phyloP scores from a whole-genome alignment of 148 eudicot species.

The Heliamphora exappendiculata region DNA sequence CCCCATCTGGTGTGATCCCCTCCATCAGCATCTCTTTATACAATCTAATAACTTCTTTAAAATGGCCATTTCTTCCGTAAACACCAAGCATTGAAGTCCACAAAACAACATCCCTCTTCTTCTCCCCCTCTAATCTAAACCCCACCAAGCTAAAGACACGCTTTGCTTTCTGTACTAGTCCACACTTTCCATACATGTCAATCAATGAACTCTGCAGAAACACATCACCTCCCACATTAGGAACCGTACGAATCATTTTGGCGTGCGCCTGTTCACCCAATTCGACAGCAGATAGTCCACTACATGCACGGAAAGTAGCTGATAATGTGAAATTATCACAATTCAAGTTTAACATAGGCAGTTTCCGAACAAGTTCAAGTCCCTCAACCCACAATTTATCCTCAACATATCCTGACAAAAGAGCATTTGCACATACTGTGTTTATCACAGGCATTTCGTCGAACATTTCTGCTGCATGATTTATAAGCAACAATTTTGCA shows the following conservation, averaged over 20 bases:
- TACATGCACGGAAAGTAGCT: constrained; percentile 53
- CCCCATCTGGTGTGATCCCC: constrained; percentile 55
- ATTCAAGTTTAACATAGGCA: constrained; percentile 38
- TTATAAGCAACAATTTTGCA: constrained; percentile 30
- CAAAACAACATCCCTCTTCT: constrained; percentile 47
- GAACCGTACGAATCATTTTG: constrained; percentile 27
- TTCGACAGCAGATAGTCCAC: constrained; percentile 40
- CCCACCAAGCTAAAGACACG: constrained; percentile 45
- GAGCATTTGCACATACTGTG: constrained; percentile 55
- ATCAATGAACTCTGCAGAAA: constrained; percentile 59
- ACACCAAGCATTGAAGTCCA: constrained; percentile 80
- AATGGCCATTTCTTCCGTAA: constrained; percentile 50
- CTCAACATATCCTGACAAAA: constrained; percentile 56
- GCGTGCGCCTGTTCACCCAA: constrained; percentile 62
- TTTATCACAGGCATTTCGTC: constrained; percentile 58
- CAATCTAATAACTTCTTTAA: constrained; percentile 34
- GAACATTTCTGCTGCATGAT: constrained; percentile 48
- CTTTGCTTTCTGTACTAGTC: constrained; percentile 38
- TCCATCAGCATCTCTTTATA: constrained; percentile 47
- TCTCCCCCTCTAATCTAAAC: constrained; percentile 26
- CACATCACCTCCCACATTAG: constrained; percentile 37
- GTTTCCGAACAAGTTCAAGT: constrained; percentile 35
- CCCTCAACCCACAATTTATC: constrained; percentile 55
- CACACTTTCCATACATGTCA: constrained; percentile 79
- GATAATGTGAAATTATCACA: constrained; percentile 51